Evolutionary conservation across 768 basidiomycete species (phyloP).

Genomic region (Lactarius pseudohatsudake): DNA sequence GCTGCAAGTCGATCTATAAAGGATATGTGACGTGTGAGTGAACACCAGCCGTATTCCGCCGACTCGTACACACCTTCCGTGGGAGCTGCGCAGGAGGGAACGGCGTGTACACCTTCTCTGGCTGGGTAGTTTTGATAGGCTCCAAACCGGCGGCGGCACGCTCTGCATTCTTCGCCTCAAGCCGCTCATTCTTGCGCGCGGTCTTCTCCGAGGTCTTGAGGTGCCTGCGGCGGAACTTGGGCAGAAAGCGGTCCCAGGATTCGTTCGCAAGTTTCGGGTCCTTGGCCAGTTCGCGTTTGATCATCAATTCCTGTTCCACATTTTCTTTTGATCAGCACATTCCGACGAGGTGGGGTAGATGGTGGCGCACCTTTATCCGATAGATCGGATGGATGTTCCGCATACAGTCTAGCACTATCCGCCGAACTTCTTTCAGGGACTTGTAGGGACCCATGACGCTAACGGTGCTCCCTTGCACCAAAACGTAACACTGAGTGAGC

Average conservation of each 20-base stretch:
- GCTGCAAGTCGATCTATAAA: conserved; percentile 79
- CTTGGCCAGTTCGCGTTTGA: conserved; percentile 94
- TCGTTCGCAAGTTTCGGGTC: conserved; percentile 94
- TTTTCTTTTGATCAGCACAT: background rate
- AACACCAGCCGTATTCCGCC: background rate
- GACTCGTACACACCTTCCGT: conserved; percentile 69
- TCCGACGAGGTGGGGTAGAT: conserved; percentile 12
- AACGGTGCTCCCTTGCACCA: conserved; percentile 98
- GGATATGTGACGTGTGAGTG: background rate
- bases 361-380: conserved; percentile 77
- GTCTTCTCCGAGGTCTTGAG: conserved; percentile 95
- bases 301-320: conserved; percentile 87
- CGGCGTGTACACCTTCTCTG: conserved; percentile 93
- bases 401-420: conserved; percentile 99
- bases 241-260: conserved; percentile 96
- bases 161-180: conserved; percentile 60
- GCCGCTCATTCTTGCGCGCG: conserved; percentile 76
- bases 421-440: conserved; percentile 90
- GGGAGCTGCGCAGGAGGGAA: conserved; percentile 96
- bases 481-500: conserved; percentile 92
- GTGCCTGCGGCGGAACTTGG: conserved; percentile 91
- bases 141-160: conserved; percentile 66
- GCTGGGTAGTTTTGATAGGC: conserved; percentile 43
- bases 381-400: conserved; percentile 99
- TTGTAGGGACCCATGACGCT: conserved; percentile 98